A percentile compares a stretch with the other conserved stretches of the same genome.
phyloP scores from a whole-genome alignment of 495 filamentous ascomycete genomes.

The Neurospora pannonica region DNA sequence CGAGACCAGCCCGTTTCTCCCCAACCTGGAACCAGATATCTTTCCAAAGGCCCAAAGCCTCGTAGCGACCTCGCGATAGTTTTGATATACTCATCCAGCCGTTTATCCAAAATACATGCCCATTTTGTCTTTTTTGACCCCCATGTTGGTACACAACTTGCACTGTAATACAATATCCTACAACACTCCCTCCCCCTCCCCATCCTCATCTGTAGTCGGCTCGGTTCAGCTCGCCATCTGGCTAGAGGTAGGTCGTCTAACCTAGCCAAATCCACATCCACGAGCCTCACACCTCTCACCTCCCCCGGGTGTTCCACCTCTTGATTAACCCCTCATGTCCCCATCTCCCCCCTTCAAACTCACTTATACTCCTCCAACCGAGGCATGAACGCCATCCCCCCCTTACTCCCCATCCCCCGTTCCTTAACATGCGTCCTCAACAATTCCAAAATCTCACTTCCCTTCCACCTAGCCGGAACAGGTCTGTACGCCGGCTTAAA shows the following conservation, averaged over 20 bases:
- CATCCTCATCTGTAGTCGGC: not conserved
- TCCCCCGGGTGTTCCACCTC: not conserved
- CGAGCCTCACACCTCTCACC: not conserved
- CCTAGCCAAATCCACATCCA: not conserved
- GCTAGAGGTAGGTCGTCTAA: not conserved
- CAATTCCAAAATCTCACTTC: conserved; percentile 66
- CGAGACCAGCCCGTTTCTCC: not conserved
- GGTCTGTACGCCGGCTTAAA: conserved; percentile 91
- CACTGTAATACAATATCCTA: not conserved
- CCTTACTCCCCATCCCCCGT: conserved; percentile 13
- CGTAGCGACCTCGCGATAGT: not conserved
- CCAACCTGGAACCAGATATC: not conserved
- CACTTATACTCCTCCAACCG: conserved; percentile 15
- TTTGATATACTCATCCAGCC: not conserved
- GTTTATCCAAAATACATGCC: not conserved
- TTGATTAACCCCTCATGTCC: not conserved
- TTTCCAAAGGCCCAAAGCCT: not conserved
- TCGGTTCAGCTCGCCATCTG: not conserved
- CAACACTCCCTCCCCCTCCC: not conserved
- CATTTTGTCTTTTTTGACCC: not conserved
- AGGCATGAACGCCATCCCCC: conserved; percentile 44
- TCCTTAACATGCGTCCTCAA: conserved; percentile 68
- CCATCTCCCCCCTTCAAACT: not conserved
- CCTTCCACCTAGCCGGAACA: conserved; percentile 75
- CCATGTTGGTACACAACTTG: not conserved